Conservation (phyloP, 106 monocot species). For the Posidonia australis region DNA sequence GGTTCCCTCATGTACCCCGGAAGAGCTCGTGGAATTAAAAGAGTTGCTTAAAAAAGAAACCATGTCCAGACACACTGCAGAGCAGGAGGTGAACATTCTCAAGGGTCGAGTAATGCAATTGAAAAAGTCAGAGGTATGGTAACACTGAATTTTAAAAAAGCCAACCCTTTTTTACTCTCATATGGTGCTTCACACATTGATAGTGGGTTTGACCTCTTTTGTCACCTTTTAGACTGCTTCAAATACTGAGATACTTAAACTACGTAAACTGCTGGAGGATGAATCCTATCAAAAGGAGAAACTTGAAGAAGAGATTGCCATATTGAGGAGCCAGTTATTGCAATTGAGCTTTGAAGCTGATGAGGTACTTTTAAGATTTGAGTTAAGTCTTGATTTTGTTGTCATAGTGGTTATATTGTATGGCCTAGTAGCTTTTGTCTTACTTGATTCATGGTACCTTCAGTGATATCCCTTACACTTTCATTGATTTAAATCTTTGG, state of each 20-base stretch:
- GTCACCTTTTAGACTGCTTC: slow-evolving; percentile 42
- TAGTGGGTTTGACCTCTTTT: background rate
- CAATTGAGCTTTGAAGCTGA: slow-evolving; percentile 90
- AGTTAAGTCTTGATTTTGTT: background rate
- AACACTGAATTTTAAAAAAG: no score
- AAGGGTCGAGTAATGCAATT: slow-evolving; percentile 48
- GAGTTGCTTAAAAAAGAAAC: slow-evolving; percentile 54
- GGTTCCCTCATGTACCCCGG: slow-evolving; percentile 30
- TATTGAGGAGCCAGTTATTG: slow-evolving; percentile 66
- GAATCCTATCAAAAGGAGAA: slow-evolving; percentile 80
- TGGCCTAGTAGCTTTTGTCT: background rate
- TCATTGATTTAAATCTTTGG: no score
- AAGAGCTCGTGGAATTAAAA: slow-evolving; percentile 37
- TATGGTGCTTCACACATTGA: no score
- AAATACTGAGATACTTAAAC: slow-evolving; percentile 58
- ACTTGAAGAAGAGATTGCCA: slow-evolving; percentile 85
- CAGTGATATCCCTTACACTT: background rate
- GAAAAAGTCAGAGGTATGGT: slow-evolving; percentile 76
- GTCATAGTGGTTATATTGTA: background rate
- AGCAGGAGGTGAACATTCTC: slow-evolving; percentile 61
- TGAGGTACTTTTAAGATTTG: slow-evolving; percentile 40
- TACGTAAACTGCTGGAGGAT: slow-evolving; percentile 71
- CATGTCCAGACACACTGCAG: slow-evolving; percentile 38
- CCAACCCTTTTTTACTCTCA: no score
- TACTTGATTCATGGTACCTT: background rate